Conservation (phyloP, 176 grass and related monocot species). For the Raddia distichophylla region DNA sequence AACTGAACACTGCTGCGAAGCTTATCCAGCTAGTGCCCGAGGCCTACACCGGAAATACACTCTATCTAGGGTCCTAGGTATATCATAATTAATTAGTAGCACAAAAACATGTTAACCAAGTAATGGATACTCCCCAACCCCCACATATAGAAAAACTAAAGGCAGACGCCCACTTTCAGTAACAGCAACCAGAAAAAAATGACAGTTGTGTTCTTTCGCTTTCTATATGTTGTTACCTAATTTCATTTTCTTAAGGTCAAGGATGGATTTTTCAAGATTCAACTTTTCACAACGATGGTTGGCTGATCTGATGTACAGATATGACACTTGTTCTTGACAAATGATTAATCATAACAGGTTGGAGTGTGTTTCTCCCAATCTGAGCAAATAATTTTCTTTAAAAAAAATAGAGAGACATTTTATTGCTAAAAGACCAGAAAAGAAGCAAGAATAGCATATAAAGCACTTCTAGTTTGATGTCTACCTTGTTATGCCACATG, state of each 20-base stretch:
- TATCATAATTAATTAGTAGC: neutral
- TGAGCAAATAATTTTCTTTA: neutral
- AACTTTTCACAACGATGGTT: neutral
- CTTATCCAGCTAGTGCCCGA: too few species aligned
- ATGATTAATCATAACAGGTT: neutral
- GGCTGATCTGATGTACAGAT: neutral
- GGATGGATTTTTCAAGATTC: neutral
- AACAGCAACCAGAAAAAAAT: neutral
- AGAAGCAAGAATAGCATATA: neutral
- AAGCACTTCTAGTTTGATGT: neutral
- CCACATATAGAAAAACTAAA: neutral
- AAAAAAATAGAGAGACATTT: neutral
- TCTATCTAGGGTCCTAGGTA: too few species aligned
- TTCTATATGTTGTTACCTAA: neutral
- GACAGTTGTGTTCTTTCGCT: neutral
- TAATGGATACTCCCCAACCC: neutral
- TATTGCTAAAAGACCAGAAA: neutral
- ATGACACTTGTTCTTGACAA: neutral
- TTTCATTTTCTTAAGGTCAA: constrained; percentile 3
- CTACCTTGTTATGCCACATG: neutral
- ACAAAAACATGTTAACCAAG: constrained; percentile 4
- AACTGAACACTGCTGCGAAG: too few species aligned
- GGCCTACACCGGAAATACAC: too few species aligned
- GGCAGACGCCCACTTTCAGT: neutral
- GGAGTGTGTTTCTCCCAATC: neutral